Evolutionary conservation across 1,284 basidiomycete species (phyloP).

Genomic region (Trichosporon sp.): DNA sequence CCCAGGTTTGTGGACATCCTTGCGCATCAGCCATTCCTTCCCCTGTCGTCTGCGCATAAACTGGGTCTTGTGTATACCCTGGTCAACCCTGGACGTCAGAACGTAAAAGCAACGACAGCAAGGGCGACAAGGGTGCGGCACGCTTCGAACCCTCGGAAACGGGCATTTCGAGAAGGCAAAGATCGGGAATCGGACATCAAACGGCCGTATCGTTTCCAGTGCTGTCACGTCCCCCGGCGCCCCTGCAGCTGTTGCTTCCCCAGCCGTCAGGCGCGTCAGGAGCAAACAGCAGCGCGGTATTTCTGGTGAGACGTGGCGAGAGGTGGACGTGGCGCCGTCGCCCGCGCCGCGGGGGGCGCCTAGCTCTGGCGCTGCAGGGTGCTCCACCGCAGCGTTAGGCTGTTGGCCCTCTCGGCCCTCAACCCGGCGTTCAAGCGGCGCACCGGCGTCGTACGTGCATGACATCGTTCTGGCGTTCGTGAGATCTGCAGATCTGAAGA

Average conservation of each 20-base stretch:
- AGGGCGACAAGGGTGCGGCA: neutral
- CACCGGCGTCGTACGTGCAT: neutral
- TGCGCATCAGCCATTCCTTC: neutral
- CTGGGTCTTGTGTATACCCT: neutral
- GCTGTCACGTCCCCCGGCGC: too few species aligned
- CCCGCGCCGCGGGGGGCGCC: neutral
- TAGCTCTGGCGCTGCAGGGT: neutral
- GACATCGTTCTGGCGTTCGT: neutral
- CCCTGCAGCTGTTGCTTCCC: too few species aligned
- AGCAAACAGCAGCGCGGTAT: too few species aligned
- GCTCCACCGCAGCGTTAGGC: neutral
- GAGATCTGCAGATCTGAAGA: neutral
- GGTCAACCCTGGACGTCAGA: neutral
- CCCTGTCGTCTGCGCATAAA: neutral
- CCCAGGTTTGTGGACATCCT: neutral
- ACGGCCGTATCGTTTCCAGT: too few species aligned
- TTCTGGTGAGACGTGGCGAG: neutral
- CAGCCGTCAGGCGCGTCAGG: too few species aligned
- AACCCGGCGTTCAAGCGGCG: neutral
- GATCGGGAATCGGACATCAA: too few species aligned
- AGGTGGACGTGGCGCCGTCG: too few species aligned
- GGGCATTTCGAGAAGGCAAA: too few species aligned
- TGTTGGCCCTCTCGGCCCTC: neutral
- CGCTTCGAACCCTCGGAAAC: neutral
- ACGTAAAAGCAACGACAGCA: neutral